A percentile compares a stretch with the other conserved stretches of the same genome.
These are phyloP conservation scores for Stachybotrys chartarum DNA, from an alignment of 2,329 filamentous ascomycete species.

Conservation along the genomic window DNA sequence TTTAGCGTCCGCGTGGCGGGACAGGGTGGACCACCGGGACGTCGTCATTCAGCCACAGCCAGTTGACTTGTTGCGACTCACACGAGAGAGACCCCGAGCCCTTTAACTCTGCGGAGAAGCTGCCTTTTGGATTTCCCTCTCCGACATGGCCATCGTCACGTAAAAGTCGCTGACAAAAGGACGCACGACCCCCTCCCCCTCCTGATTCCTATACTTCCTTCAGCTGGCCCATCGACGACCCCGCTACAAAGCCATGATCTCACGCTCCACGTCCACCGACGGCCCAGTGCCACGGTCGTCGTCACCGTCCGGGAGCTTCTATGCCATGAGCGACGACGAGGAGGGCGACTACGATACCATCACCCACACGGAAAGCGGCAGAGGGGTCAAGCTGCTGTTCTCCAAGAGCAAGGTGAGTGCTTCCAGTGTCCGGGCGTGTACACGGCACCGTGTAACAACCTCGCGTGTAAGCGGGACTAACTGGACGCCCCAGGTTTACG, in stretches of 20 bases:
- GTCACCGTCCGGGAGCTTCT: conserved; percentile 83
- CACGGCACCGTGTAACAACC: neutral
- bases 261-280: conserved; percentile 11
- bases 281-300: conserved; percentile 29
- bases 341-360: conserved; percentile 95
- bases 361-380: conserved; percentile 66
- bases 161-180: neutral
- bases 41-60: neutral
- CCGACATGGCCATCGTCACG: neutral
- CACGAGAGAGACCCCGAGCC: neutral
- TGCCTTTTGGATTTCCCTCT: neutral
- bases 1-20: neutral
- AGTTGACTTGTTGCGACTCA: neutral
- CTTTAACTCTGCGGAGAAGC: too few species aligned
- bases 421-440: neutral
- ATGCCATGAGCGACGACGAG: conserved; percentile 93
- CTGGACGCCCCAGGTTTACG: conserved; percentile 62
- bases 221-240: neutral
- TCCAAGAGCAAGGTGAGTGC: conserved; percentile 84
- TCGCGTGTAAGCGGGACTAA: conserved; percentile 6
- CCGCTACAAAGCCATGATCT: conserved; percentile 10
- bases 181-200: too few species aligned
- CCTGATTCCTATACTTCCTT: too few species aligned
- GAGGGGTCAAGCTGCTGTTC: conserved; percentile 87
- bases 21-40: neutral